Evolutionary conservation across 257 asterid species (phyloP).

Genomic region (Thymus mandschuricus): DNA sequence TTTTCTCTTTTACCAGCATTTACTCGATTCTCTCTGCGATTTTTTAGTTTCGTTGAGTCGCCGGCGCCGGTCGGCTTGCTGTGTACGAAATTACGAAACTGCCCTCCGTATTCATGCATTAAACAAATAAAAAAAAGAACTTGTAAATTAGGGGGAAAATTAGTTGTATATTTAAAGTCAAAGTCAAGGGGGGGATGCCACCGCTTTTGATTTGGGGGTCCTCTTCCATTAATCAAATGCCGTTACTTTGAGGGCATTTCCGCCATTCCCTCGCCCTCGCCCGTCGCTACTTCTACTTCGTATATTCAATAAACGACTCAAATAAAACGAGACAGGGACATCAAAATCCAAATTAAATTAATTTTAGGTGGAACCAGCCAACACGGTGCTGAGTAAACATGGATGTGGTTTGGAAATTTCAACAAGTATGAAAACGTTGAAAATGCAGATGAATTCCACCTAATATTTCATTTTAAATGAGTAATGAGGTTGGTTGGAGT

Average conservation of each 20-base stretch:
- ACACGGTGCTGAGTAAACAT: constrained; percentile 18
- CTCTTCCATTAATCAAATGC: not conserved
- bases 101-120: constrained; percentile 26
- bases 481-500: constrained; percentile 32
- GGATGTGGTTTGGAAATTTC: constrained; percentile 30
- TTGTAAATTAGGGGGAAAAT: too few relatives aligned
- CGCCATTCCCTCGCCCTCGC: not conserved
- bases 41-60: not conserved
- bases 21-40: not conserved
- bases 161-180: too few relatives aligned
- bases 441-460: constrained; percentile 44
- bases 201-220: too few relatives aligned
- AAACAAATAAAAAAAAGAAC: not conserved
- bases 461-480: constrained; percentile 34
- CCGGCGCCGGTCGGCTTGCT: constrained; percentile 23
- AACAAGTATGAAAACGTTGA: constrained; percentile 53
- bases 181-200: too few relatives aligned
- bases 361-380: constrained; percentile 39
- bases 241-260: not conserved
- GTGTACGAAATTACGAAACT: constrained; percentile 34
- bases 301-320: too few relatives aligned
- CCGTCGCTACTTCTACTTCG: not conserved
- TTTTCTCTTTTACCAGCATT: not conserved
- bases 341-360: too few relatives aligned
- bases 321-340: too few relatives aligned